Conservation (phyloP, 1,284 basidiomycete genomes). For the Microbotryum silenes-acaulis region DNA sequence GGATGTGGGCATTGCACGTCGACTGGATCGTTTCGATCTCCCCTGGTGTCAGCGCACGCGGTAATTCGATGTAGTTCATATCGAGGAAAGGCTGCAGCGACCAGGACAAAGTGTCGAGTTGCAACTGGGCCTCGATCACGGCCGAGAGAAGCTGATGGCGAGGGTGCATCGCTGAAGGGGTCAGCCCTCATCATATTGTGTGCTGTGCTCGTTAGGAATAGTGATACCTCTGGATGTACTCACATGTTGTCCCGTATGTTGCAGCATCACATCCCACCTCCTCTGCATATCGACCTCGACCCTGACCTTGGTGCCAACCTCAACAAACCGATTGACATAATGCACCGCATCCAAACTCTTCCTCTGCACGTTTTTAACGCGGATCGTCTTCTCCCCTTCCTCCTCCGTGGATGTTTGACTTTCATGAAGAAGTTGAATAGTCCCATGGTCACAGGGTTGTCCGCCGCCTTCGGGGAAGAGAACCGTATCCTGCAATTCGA, state of each 20-base stretch:
- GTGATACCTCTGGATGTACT: background rate
- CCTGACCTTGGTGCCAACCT: conserved; percentile 51
- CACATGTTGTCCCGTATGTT: conserved; percentile 34
- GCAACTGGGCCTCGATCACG: conserved; percentile 58
- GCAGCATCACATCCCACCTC: conserved; percentile 51
- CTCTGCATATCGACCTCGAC: conserved; percentile 59
- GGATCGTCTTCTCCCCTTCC: background rate
- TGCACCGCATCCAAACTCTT: conserved; percentile 70
- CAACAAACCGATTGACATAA: conserved; percentile 53
- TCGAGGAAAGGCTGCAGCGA: conserved; percentile 47
- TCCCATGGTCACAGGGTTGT: conserved; percentile 70
- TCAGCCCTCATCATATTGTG: background rate
- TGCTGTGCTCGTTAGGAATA: background rate
- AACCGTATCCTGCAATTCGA: conserved; percentile 70
- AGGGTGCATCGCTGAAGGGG: conserved; percentile 62
- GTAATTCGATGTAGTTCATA: conserved; percentile 71
- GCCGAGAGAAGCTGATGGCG: conserved; percentile 77
- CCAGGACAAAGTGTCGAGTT: conserved; percentile 76
- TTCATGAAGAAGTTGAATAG: conserved; percentile 43
- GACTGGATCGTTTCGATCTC: conserved; percentile 60
- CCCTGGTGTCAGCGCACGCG: conserved; percentile 56
- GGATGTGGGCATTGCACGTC: conserved; percentile 56
- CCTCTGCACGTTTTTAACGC: conserved; percentile 61
- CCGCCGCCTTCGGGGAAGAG: conserved; percentile 79
- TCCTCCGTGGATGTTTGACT: background rate